A percentile compares a stretch with the other conserved stretches of the same genome.
phyloP scores from a whole-genome alignment of 345 rosid genomes.

The Salix suchowensis region DNA sequence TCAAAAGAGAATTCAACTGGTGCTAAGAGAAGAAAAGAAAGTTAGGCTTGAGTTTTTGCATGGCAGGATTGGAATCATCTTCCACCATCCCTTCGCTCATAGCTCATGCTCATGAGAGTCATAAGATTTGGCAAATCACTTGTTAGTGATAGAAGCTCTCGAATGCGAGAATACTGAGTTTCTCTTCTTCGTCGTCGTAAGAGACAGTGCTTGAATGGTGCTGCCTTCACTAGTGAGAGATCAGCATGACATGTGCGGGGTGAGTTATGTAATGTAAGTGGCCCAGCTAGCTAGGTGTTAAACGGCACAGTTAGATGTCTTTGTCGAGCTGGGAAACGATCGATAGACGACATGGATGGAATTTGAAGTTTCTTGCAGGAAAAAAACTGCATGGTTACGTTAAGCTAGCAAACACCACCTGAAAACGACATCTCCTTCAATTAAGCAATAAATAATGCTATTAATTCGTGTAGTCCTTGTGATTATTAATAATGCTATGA shows the following conservation, averaged over 20 bases:
- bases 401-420: not conserved
- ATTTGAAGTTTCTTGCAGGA: not conserved
- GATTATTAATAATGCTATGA: too few species aligned
- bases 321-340: not conserved
- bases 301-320: not conserved
- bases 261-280: too few species aligned
- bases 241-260: too few species aligned
- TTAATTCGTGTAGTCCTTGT: not conserved
- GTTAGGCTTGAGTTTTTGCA: not conserved
- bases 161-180: too few species aligned
- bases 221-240: too few species aligned
- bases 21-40: not conserved
- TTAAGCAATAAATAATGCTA: not conserved
- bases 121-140: not conserved
- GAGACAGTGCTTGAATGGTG: rapidly evolving
- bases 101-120: not conserved
- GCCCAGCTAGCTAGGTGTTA: too few species aligned
- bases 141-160: too few species aligned
- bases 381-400: not conserved
- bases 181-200: too few species aligned
- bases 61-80: too few species aligned
- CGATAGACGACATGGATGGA: not conserved
- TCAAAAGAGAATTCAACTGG: not conserved
- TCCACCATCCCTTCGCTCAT: too few species aligned
- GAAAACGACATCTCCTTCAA: not conserved